A percentile compares a stretch with the other conserved stretches of the same genome.
phyloP scores from a whole-genome alignment of 2,329 filamentous ascomycete genomes.

The Fusarium haematococcum region DNA sequence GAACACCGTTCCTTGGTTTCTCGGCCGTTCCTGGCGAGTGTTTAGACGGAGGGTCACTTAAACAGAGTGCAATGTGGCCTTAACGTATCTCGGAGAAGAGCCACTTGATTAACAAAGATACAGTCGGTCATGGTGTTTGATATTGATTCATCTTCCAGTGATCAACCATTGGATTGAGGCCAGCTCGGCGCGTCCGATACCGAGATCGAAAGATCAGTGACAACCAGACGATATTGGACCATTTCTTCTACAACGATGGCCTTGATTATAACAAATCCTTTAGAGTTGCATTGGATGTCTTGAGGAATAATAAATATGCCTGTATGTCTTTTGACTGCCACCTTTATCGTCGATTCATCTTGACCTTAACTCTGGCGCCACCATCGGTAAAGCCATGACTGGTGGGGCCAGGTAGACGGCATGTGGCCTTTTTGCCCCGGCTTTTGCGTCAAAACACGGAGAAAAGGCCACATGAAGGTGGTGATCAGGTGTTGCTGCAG shows the following conservation, averaged over 20 bases:
- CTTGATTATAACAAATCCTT: neutral
- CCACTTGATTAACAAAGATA: neutral
- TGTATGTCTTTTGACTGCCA: neutral
- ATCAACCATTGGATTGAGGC: neutral
- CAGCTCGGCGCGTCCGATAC: neutral
- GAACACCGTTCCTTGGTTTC: neutral
- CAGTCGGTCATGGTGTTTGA: fast-evolving
- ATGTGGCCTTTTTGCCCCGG: neutral
- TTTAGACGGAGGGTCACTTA: neutral
- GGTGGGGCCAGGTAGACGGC: neutral
- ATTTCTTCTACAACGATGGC: neutral
- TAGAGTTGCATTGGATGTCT: neutral
- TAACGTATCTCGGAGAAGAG: too few species aligned
- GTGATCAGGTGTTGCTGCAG: neutral
- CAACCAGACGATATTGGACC: neutral
- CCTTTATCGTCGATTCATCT: neutral
- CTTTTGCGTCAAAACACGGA: neutral
- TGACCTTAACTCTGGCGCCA: neutral
- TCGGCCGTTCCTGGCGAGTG: neutral
- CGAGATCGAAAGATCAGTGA: neutral
- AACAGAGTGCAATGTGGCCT: neutral
- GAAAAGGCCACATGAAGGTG: neutral
- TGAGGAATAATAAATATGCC: too few species aligned
- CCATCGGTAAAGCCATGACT: neutral
- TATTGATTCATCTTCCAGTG: neutral